phyloP scores from a whole-genome alignment of 768 basidiomycete species.

The Rickenella mellea region DNA sequence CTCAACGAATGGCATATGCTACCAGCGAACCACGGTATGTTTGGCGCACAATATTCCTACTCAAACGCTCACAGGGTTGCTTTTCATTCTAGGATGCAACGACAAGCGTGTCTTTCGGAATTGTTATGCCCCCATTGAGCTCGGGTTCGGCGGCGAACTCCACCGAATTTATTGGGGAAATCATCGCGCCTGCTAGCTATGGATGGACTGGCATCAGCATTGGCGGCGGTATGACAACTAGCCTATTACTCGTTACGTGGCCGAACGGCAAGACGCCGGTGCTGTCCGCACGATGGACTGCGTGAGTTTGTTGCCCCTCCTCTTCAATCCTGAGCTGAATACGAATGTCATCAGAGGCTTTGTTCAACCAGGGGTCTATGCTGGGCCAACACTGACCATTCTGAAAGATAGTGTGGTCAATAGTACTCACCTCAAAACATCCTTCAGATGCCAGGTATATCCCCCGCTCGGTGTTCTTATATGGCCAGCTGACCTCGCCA shows the following conservation, averaged over 20 bases:
- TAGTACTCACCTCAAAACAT: constrained; percentile 16
- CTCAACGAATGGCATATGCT: no score
- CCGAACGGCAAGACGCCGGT: constrained; percentile 14
- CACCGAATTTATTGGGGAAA: constrained; percentile 17
- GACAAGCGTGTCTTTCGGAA: no score
- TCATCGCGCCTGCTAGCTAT: constrained; percentile 15
- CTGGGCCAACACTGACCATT: constrained; percentile 17
- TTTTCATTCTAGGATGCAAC: no score
- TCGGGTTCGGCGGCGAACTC: no score
- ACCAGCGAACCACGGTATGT: no score
- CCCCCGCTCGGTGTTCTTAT: not conserved
- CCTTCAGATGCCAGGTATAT: constrained; percentile 20
- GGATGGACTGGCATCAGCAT: constrained; percentile 19
- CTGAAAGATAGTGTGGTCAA: constrained; percentile 16
- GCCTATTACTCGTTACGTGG: constrained; percentile 19
- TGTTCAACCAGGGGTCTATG: constrained; percentile 14
- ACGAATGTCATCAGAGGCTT: constrained; percentile 11
- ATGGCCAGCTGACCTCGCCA: not conserved
- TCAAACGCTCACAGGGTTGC: no score
- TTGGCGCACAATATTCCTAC: no score
- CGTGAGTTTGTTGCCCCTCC: constrained; percentile 9
- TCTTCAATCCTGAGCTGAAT: not conserved
- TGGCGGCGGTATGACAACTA: constrained; percentile 18
- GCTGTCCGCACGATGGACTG: constrained; percentile 17
- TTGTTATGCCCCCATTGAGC: no score